Evolutionary conservation across 164 flowering plant genomes (phyloP), one percentile per base, ranked within the genome.

Genomic region (Brasenia schreberi): DNA sequence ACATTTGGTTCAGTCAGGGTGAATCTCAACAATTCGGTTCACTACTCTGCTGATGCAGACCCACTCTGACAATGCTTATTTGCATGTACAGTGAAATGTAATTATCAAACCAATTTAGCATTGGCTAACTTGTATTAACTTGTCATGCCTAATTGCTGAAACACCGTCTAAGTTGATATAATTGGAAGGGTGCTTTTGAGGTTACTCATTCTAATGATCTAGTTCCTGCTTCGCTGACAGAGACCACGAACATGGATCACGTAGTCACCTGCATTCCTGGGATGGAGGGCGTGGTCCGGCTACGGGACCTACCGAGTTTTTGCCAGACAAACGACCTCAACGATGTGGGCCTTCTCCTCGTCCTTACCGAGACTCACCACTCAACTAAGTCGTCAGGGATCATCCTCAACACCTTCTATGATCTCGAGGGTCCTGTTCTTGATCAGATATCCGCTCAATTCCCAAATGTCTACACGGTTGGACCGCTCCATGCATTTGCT

Each of bases 361-460:
- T 72, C 1, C 7, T 33, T 5, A 62, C 10, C 0, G 71, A 61
- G 18, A 68, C 76, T 0, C 17, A 10, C 11, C 27, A 66, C 5
- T 42, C 66, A 7, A 11, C 63, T 3, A 61, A 44, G 18, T 78
- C 82, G 0, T 61, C 68, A 2, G 77, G 67, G 5, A 69, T 74
- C 62, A 74, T 83, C 5, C 69, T 83, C 68, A 81, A 83, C 77
- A 81, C 81, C 0, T 76, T 77, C 23, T 82, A 83, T 27, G 79
- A 76, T 0, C 73, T 83, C 0, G 87, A 81, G 61, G 75, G 65
- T 3, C 74, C 81, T 0, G 44, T 74, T 0, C 70, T 80, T 43
- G 61, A 71, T 42, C 75, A 71, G 2, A 69, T 78, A 6, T 68
- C 77, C 14, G 7, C 65, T 12, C 62, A 53, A 4, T 70, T 59